Conservation (phyloP, 2,329 filamentous ascomycete genomes). For the Exophiala calicioides region DNA sequence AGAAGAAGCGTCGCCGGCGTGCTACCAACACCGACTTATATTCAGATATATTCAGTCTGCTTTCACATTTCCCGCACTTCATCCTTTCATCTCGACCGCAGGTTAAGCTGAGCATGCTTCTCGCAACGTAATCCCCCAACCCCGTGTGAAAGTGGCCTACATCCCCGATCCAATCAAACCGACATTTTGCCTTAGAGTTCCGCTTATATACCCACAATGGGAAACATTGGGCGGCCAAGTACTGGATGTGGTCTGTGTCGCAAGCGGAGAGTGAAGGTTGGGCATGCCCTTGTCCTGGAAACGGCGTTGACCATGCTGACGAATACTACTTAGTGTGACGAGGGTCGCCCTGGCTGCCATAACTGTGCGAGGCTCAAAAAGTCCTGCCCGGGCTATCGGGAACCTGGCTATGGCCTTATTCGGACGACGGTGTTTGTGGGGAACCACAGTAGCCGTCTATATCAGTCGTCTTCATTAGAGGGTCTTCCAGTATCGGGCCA, state of each 20-base stretch:
- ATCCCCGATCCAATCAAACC: not conserved
- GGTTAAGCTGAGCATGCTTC: constrained; percentile 8
- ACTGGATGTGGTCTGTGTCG: constrained; percentile 24
- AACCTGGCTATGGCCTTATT: constrained; percentile 20
- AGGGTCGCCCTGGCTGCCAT: constrained; percentile 21
- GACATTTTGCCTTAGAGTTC: no score
- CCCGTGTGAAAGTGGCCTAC: constrained; percentile 1
- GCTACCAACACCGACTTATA: no score
- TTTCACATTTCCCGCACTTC: no score
- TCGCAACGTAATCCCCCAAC: constrained; percentile 17
- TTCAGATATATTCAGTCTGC: no score
- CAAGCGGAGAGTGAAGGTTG: constrained; percentile 23
- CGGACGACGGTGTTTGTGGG: constrained; percentile 19
- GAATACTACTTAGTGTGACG: constrained; percentile 17
- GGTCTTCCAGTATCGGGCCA: not conserved
- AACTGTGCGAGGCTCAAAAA: constrained; percentile 25
- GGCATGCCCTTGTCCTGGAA: no score
- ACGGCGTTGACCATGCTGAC: constrained; percentile 17
- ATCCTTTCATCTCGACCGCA: not conserved
- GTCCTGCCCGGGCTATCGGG: constrained; percentile 24
- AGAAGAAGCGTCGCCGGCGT: no score
- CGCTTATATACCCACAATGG: constrained; percentile 19
- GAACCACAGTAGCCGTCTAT: not conserved
- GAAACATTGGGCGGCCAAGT: constrained; percentile 25
- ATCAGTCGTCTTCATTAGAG: constrained; percentile 12